Percentiles rank a stretch among this genome's conserved stretches.
Conservation (phyloP, 2,329 filamentous ascomycete genomes). For the Akanthomyces uredinophilus region DNA sequence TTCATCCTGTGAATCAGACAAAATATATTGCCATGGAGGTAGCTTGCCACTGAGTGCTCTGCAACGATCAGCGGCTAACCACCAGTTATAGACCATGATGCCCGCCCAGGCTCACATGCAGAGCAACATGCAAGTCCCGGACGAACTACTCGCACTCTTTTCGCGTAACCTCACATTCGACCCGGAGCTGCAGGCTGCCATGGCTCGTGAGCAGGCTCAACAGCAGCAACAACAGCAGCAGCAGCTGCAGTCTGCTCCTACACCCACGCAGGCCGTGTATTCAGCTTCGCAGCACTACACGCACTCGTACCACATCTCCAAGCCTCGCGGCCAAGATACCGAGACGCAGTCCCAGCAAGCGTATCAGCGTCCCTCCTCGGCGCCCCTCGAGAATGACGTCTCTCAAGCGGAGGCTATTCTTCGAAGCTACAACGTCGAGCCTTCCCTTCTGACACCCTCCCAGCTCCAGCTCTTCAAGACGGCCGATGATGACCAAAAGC, state of each 20-base stretch:
- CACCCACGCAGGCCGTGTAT: conserved; percentile 51
- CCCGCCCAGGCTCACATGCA: conserved; percentile 32
- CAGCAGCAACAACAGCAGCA: conserved; percentile 18
- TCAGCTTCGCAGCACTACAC: conserved; percentile 78
- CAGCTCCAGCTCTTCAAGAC: conserved; percentile 76
- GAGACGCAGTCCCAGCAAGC: conserved; percentile 26
- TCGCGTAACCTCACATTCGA: conserved; percentile 67
- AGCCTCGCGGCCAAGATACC: conserved; percentile 28
- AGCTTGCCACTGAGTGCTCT: background rate
- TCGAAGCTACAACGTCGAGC: conserved; percentile 63
- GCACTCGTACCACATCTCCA: conserved; percentile 62
- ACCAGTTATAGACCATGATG: conserved; percentile 29
- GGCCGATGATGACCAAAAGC: conserved; percentile 65
- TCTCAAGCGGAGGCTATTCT: conserved; percentile 55
- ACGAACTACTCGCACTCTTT: conserved; percentile 79
- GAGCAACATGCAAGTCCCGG: conserved; percentile 59
- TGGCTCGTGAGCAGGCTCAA: conserved; percentile 25
- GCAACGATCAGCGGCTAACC: background rate
- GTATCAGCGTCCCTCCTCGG: conserved; percentile 43
- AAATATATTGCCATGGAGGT: conserved; percentile 7
- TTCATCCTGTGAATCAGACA: background rate
- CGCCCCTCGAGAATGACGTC: conserved; percentile 44
- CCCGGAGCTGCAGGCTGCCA: conserved; percentile 29
- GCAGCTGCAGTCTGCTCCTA: conserved; percentile 18
- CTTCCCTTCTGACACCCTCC: conserved; percentile 61